These are phyloP conservation scores for Diaporthe helianthi DNA, from an alignment of 2,329 filamentous ascomycete species.

Conservation along the genomic window DNA sequence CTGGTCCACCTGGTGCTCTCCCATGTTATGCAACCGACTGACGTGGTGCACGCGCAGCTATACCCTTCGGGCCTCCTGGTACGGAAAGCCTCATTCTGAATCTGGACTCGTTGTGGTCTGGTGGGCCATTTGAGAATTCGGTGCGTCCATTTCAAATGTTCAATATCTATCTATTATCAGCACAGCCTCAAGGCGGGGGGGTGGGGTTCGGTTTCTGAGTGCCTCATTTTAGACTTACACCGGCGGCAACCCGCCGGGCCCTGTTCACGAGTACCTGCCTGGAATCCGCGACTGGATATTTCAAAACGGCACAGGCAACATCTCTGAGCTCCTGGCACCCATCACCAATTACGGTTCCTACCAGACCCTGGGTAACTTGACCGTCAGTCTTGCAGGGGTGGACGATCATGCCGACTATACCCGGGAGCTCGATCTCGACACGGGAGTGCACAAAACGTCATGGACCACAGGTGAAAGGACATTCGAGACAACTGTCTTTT, in stretches of 20 bases:
- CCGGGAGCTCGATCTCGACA: constrained; percentile 52
- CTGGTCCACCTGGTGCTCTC: neutral
- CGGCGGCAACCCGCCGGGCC: constrained; percentile 52
- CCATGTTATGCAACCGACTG: neutral
- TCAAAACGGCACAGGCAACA: constrained; percentile 55
- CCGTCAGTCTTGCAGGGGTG: constrained; percentile 46
- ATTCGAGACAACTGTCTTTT: constrained; percentile 50
- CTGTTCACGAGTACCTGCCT: constrained; percentile 46
- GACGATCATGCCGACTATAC: constrained; percentile 45
- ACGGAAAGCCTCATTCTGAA: constrained; percentile 54
- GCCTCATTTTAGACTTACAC: constrained; percentile 46
- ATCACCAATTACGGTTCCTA: constrained; percentile 53
- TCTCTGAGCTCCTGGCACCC: constrained; percentile 48
- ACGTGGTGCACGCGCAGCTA: constrained; percentile 39
- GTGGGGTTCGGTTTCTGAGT: neutral
- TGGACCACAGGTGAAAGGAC: constrained; percentile 45
- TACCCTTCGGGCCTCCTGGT: constrained; percentile 52
- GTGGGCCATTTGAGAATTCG: constrained; percentile 53
- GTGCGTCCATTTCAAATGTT: neutral
- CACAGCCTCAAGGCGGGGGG: constrained; percentile 2
- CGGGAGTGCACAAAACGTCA: constrained; percentile 47
- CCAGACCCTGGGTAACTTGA: constrained; percentile 55
- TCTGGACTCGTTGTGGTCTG: constrained; percentile 57
- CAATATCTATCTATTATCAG: too few relatives aligned
- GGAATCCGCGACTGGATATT: constrained; percentile 56